Base-by-base conservation (phyloP, 2,329 filamentous ascomycete genomes). In the Pseudogymnoascus sp. region DNA sequence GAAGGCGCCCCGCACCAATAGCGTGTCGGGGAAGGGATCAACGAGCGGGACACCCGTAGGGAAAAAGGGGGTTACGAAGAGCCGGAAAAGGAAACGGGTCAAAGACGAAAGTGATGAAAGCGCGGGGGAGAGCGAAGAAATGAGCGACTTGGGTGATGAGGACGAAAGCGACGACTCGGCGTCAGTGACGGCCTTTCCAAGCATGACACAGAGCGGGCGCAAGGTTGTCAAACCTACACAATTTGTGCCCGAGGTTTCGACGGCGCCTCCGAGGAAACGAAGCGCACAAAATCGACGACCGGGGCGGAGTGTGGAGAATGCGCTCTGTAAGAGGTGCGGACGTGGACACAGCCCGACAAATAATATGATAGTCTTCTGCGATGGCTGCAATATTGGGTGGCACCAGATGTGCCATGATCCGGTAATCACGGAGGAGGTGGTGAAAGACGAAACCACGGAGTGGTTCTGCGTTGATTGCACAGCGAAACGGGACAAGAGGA, bases 361-460 rank as follows among this genome's bases (percentile, higher is more conserved):
- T 65, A 94, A 94, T 73, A 82, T 85, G 73, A 92, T 95, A 69
- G 89, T 94, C 2, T 90, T 92, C 71, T 95, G 90, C 74, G 88
- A 92, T 72, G 84, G 84, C 13, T 95, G 90, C 75, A 89, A 90
- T 70, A 78, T 79, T 28, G 82, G 85, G 39, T 95, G 90, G 81
- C 90, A 95, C 72, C 88, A 91, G 70, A 82, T 83, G 67, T 95
- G 90, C 68, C 89, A 95, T 71, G 81, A 88, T 61, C 89, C 89
- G 1, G 80, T 81, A 7, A 89, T 95, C 62, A 78, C 80, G n/a
- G 81, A 86, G 63, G 82, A 85, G 15, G 82, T 87, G 18, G 81
- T 92, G 52, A 78, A 79, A 34, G 80, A 89, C 62, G 77, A 84
- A 63, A 81, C 82, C 63, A 82, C 82, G 62, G 82, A 85, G 64